Conservation (phyloP, 768 basidiomycete species). For the Tulasnella sp. region DNA sequence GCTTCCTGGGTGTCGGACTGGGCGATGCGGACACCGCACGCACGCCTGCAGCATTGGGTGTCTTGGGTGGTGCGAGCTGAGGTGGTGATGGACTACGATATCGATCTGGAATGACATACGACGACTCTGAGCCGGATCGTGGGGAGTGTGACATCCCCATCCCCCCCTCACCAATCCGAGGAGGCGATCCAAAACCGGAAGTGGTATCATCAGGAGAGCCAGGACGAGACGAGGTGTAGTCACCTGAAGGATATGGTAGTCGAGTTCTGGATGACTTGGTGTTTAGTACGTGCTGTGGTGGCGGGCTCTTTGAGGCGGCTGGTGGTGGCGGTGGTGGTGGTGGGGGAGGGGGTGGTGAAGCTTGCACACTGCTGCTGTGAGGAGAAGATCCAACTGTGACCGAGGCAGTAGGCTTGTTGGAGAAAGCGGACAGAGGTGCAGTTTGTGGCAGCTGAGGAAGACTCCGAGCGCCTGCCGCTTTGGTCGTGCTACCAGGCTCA, state of each 20-base stretch:
- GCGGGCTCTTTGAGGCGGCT: neutral
- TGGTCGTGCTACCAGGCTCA: neutral
- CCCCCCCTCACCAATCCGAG: too few relatives aligned
- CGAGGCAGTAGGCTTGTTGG: neutral
- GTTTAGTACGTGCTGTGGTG: neutral
- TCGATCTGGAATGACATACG: slow-evolving; percentile 6
- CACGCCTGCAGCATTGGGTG: slow-evolving; percentile 4
- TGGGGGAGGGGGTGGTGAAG: neutral
- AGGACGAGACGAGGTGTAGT: slow-evolving; percentile 39
- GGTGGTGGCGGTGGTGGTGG: neutral
- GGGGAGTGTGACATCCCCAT: too few relatives aligned
- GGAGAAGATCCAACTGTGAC: neutral
- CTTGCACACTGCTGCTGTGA: neutral
- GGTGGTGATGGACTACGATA: slow-evolving; percentile 3
- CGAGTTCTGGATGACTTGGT: slow-evolving; percentile 35
- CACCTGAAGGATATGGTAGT: slow-evolving; percentile 73
- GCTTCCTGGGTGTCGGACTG: slow-evolving; percentile 58
- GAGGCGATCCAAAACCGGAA: too few relatives aligned
- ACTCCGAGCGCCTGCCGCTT: neutral
- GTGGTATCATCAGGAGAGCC: slow-evolving; percentile 31
- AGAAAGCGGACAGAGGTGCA: neutral
- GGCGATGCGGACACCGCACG: slow-evolving; percentile 42
- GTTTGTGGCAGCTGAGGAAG: neutral
- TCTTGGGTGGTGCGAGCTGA: slow-evolving; percentile 4
- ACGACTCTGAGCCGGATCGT: slow-evolving; percentile 24